These are phyloP conservation scores for Pythium angustatum DNA, from an alignment of 352 stramenopile species.

Conservation along the genomic window DNA sequence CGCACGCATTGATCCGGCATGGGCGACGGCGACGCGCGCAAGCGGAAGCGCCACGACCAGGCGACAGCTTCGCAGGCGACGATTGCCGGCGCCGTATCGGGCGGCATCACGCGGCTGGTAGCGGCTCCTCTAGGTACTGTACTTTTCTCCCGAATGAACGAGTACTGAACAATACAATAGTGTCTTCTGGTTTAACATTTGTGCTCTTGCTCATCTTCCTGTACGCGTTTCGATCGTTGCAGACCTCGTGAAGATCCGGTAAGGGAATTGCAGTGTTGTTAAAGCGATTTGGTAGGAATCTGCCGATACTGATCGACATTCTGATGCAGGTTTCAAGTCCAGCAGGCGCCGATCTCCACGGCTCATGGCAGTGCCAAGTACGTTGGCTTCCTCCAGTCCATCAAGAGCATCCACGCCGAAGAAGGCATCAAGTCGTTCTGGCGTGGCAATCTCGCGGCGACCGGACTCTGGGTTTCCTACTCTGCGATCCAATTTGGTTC, in stretches of 20 bases:
- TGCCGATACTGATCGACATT: no score
- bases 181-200: constrained; percentile 16
- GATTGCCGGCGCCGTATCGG: constrained; percentile 59
- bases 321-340: constrained; percentile 79
- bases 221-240: not conserved
- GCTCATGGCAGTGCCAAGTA: constrained; percentile 43
- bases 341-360: constrained; percentile 48
- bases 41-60: constrained; percentile 14
- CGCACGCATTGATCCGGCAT: no score
- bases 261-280: no score
- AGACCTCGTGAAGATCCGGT: constrained; percentile 83
- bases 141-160: not conserved
- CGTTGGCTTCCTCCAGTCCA: constrained; percentile 49
- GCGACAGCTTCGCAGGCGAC: constrained; percentile 51
- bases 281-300: no score
- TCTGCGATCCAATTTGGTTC: constrained; percentile 74
- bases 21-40: constrained; percentile 12
- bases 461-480: constrained; percentile 82
- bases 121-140: constrained; percentile 66
- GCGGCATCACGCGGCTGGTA: constrained; percentile 63
- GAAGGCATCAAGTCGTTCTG: constrained; percentile 83
- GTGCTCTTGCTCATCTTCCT: not conserved
- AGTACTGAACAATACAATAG: constrained; percentile 18
- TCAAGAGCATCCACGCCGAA: constrained; percentile 72
- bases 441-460: constrained; percentile 79